Evolutionary conservation across 176 grass and related monocot species (phyloP), one percentile per base, ranked within the genome.

Genomic region (Hordeum vulgare): DNA sequence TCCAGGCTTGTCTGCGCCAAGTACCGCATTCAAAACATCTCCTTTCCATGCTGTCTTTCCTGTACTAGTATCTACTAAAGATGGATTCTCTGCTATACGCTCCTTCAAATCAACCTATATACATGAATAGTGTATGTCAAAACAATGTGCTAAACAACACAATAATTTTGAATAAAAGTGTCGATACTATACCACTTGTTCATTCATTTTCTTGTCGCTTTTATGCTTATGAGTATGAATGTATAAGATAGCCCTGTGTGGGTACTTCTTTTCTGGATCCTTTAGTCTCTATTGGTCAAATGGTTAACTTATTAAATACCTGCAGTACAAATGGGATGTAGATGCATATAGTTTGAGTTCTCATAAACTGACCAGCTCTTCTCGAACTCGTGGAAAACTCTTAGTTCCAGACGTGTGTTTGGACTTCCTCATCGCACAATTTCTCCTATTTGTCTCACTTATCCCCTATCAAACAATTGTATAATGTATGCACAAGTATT

Each of bases 1-100:
- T 14, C 80, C 15, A 71, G 66, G 34, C 80, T 71, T 81, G 23
- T 81, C 49, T 37, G 5, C 79, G 58, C 79, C 79, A 20, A 59
- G 36, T 41, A 81, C 40, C 27, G 56, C 14, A 27, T 70, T 71
- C 14, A 71, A 57, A 27, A 49, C 79, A 71, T 81, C 79, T 59
- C 49, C 49, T 57, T 70, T 81, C 49, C 66, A 81, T 21, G 49
- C 9, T 28, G 10, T 40, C 35, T 40, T 78, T 8, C 65, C 36
- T 54, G 59, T 24, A 59, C 13, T 41, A 2, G 3, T 71, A 14
- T 81, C n/a, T n/a, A n/a, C n/a, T n/a, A n/a, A n/a, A n/a, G n/a
- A n/a, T n/a, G n/a, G n/a, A n/a, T n/a, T n/a, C n/a, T n/a, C n/a
- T n/a, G n/a, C n/a, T n/a, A n/a, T n/a, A n/a, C 15, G 27, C 2